Evolutionary conservation across 148 eudicot species (phyloP).

Genomic region (Salicornia ramosissima): DNA sequence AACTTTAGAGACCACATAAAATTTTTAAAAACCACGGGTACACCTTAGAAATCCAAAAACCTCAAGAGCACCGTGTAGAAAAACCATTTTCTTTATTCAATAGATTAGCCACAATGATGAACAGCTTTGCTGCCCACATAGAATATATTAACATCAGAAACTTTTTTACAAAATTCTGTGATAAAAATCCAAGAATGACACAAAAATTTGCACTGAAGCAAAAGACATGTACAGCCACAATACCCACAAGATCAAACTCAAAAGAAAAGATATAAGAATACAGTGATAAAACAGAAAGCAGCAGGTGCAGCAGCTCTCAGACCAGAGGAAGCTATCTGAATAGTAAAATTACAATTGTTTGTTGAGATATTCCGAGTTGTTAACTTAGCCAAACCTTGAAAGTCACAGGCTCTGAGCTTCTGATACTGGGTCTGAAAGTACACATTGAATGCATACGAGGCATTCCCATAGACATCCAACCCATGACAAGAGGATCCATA

Average conservation of each 20-base stretch:
- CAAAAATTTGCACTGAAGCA: not conserved
- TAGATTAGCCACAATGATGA: not conserved
- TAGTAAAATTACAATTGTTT: constrained; percentile 63
- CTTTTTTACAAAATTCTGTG: constrained; percentile 6
- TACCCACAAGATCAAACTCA: constrained; percentile 14
- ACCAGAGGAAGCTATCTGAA: constrained; percentile 48
- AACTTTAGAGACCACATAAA: too few relatives aligned
- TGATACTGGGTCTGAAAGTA: constrained; percentile 73
- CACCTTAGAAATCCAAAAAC: too few relatives aligned
- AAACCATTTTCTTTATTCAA: too few relatives aligned
- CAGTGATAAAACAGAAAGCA: constrained; percentile 13
- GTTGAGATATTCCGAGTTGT: constrained; percentile 58
- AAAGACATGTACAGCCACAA: constrained; percentile 12
- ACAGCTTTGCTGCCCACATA: not conserved
- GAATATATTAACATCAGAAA: constrained; percentile 12
- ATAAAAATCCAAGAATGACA: not conserved
- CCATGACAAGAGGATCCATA: constrained; percentile 74
- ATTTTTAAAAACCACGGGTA: too few relatives aligned
- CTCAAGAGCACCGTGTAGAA: too few relatives aligned
- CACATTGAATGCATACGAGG: constrained; percentile 73
- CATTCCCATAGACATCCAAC: constrained; percentile 56
- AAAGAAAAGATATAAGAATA: constrained; percentile 19
- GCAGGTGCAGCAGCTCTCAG: constrained; percentile 15
- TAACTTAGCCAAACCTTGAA: constrained; percentile 60
- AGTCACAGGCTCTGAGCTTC: constrained; percentile 42